Evolutionary conservation across 306 rosid genomes (phyloP), one percentile per base, ranked within the genome.

Genomic region (Rosa chinensis): DNA sequence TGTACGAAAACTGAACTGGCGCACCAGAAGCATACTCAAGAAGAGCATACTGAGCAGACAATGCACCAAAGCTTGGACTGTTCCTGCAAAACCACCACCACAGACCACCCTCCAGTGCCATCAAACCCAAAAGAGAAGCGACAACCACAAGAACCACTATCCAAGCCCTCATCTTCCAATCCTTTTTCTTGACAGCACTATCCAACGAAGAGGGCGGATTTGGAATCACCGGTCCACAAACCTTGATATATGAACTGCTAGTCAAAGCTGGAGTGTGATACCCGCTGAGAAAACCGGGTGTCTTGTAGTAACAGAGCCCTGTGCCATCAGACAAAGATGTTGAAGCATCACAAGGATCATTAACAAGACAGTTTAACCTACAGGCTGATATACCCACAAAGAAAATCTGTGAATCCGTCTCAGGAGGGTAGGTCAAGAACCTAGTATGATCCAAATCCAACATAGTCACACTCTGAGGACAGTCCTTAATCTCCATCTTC

Each of bases 21-120:
- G 98, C 99, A 20, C 99, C 93, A 9, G 99, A 95, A 56, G 99
- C 99, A 87, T 95, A 95, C 88, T 95, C 99, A 48, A 95, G 92
- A 76, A 95, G 97, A n/a, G 95, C 92, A 75, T 91, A 89, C 17
- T 91, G 91, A 63, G 91, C 83, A 2, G 99, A 89, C 81, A 90
- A 82, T 40, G 82, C 90, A 42, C 94, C 90, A 42, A 90, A 85
- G 8, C 79, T 83, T 2, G 79, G 42, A 42, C 74, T 80, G 63
- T 89, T 91, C 53, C 92, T 84, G 82, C 97, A 94, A 75, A 91
- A 92, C 87, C 92, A 92, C 77, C 85, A 80, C 98, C 99, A 92
- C 45, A 92, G 75, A 70, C 89, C 90, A 76, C 86, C 96, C 85
- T 89, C 97, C 66, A 88, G 80, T 25, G 82, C 92, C 76, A 88